A percentile compares a stretch with the other conserved stretches of the same genome.
These are phyloP conservation scores for Amylostereum areolatum DNA, from an alignment of 1,284 basidiomycete genomes.

Conservation along the genomic window DNA sequence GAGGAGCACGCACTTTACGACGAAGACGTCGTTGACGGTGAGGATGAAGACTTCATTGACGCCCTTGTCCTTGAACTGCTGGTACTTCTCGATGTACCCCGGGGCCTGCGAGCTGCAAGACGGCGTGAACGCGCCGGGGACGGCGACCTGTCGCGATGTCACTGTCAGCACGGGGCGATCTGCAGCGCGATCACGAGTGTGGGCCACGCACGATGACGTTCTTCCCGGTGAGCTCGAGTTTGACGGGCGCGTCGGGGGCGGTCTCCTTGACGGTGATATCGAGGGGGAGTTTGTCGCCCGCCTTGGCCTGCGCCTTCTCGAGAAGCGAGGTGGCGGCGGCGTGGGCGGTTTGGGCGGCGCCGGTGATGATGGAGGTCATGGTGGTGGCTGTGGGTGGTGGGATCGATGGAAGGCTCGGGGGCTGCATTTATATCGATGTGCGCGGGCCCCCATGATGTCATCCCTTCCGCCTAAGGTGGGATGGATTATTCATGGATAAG, in stretches of 20 bases:
- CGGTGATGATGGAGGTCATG: constrained; percentile 44
- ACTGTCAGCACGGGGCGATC: background rate
- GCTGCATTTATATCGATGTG: too few relatives aligned
- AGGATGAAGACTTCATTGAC: constrained; percentile 64
- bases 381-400: constrained; percentile 1
- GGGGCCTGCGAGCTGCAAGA: constrained; percentile 52
- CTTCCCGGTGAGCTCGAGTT: constrained; percentile 56
- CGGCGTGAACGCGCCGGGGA: constrained; percentile 60
- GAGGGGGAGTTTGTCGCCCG: constrained; percentile 33
- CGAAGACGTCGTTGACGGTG: constrained; percentile 68
- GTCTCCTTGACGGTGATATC: constrained; percentile 53
- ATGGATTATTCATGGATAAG: too few relatives aligned
- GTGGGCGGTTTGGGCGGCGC: constrained; percentile 47
- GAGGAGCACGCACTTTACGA: constrained; percentile 40
- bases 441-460: too few relatives aligned
- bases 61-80: constrained; percentile 65
- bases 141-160: constrained; percentile 44
- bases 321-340: constrained; percentile 45
- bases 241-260: constrained; percentile 39
- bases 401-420: too few relatives aligned
- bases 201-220: constrained; percentile 55
- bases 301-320: constrained; percentile 39
- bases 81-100: constrained; percentile 54
- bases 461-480: too few relatives aligned
- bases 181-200: background rate